These are phyloP conservation scores for Tolypocladium paradoxum DNA, from an alignment of 2,329 filamentous ascomycete species.

Conservation along the genomic window DNA sequence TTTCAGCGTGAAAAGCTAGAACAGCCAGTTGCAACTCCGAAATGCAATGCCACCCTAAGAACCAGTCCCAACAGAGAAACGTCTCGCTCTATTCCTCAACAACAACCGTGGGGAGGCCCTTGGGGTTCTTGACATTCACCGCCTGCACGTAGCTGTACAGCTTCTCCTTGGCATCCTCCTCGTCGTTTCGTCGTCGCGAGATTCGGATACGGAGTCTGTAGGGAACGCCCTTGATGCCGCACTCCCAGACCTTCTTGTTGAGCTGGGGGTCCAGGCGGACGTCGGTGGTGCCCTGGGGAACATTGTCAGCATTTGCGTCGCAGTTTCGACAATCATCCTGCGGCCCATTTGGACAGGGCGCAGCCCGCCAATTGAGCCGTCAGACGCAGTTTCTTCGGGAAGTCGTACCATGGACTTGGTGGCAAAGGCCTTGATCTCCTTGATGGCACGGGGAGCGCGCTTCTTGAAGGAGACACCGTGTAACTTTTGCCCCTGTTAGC, in stretches of 20 bases:
- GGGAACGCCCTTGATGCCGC: slow-evolving; percentile 96
- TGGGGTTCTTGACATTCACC: slow-evolving; percentile 98
- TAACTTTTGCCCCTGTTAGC: slow-evolving; percentile 47
- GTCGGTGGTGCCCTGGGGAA: slow-evolving; percentile 74
- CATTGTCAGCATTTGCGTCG: slow-evolving; percentile 9
- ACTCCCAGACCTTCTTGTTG: slow-evolving; percentile 99
- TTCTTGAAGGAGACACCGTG: slow-evolving; percentile 99
- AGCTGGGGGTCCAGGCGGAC: slow-evolving; percentile 97
- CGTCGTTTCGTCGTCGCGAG: slow-evolving; percentile 99
- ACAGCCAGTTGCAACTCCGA: slow-evolving; percentile 34
- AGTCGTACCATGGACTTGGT: slow-evolving; percentile 84
- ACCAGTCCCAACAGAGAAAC: slow-evolving; percentile 28
- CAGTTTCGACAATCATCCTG: neutral
- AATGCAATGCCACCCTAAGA: slow-evolving; percentile 33
- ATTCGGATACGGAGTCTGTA: slow-evolving; percentile 97
- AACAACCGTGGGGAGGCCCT: slow-evolving; percentile 88
- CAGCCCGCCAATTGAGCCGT: neutral
- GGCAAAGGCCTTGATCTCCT: slow-evolving; percentile 98
- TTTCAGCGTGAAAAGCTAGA: slow-evolving; percentile 31
- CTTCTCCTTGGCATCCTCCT: slow-evolving; percentile 99
- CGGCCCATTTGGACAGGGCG: neutral
- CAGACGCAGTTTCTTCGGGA: neutral
- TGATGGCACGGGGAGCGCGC: slow-evolving; percentile 95
- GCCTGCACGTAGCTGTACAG: slow-evolving; percentile 99
- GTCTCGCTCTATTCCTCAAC: slow-evolving; percentile 56